Conservation (phyloP, 345 rosid species). For the Nephelium lappaceum region DNA sequence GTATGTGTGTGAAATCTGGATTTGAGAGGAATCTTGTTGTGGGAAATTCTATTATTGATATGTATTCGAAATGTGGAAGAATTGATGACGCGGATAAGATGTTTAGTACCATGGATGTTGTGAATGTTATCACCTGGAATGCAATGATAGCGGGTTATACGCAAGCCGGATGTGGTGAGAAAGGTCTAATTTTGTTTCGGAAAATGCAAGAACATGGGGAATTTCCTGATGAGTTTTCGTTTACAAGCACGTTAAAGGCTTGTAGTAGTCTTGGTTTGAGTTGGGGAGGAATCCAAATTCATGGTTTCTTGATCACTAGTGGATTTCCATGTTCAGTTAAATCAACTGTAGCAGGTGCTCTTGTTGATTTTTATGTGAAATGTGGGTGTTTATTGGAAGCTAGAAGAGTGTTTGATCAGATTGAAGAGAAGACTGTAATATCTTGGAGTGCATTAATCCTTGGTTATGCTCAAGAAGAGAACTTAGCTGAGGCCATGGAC, state of each 20-base stretch:
- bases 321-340: constrained; percentile 57
- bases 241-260: constrained; percentile 72
- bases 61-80: constrained; percentile 79
- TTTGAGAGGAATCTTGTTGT: constrained; percentile 58
- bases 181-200: constrained; percentile 59
- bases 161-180: constrained; percentile 51
- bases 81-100: constrained; percentile 55
- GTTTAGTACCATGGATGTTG: constrained; percentile 49
- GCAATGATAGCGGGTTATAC: constrained; percentile 69
- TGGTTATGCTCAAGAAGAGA: constrained; percentile 81
- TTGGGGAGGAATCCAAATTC: constrained; percentile 60
- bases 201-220: constrained; percentile 47
- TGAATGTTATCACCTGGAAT: constrained; percentile 73
- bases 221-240: constrained; percentile 66
- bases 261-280: constrained; percentile 56
- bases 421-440: constrained; percentile 60
- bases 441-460: constrained; percentile 79
- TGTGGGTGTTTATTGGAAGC: constrained; percentile 60
- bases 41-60: constrained; percentile 71
- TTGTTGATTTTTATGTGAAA: constrained; percentile 78
- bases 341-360: constrained; percentile 57
- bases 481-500: constrained; percentile 61
- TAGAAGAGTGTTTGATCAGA: constrained; percentile 53
- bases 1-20: constrained; percentile 56
- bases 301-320: constrained; percentile 54